A percentile compares a stretch with the other conserved stretches of the same genome.
Evolutionary conservation across 768 basidiomycete genomes (phyloP).

Genomic region (Lactarius pseudohatsudake): DNA sequence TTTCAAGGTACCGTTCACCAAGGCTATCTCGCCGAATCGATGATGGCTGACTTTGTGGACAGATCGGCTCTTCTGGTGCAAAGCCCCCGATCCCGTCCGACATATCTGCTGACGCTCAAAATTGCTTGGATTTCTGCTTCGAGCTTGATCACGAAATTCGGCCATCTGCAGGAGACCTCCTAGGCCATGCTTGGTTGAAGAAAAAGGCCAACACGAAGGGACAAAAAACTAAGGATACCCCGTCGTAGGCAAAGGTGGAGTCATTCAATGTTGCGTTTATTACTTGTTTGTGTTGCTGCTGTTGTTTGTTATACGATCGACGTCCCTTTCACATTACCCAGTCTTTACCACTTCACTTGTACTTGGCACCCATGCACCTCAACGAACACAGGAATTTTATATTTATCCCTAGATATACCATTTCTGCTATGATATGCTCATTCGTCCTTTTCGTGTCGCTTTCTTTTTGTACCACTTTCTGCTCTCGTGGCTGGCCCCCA

Average conservation of each 20-base stretch:
- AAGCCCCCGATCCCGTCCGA: slow-evolving; percentile 88
- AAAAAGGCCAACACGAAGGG: slow-evolving; percentile 20
- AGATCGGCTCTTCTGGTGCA: slow-evolving; percentile 91
- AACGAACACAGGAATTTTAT: slow-evolving; percentile 18
- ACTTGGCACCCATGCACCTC: slow-evolving; percentile 5
- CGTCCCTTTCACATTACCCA: slow-evolving; percentile 1
- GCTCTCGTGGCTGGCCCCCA: slow-evolving; percentile 90
- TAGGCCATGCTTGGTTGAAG: slow-evolving; percentile 72
- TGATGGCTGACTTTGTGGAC: slow-evolving; percentile 11
- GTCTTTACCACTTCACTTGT: slow-evolving; percentile 1
- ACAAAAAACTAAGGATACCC: slow-evolving; percentile 13
- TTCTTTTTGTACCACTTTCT: slow-evolving; percentile 43
- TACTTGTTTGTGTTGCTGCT: not conserved
- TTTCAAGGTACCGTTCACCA: slow-evolving; percentile 66
- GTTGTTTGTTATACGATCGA: not conserved
- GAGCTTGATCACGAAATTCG: slow-evolving; percentile 79
- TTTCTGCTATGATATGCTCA: slow-evolving; percentile 28
- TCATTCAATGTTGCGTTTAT: not conserved
- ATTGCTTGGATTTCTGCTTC: slow-evolving; percentile 85
- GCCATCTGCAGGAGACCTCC: slow-evolving; percentile 73
- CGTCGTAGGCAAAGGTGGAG: not conserved
- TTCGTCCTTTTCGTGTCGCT: slow-evolving; percentile 37
- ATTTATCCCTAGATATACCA: slow-evolving; percentile 20
- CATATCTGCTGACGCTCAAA: slow-evolving; percentile 84
- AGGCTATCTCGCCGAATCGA: not conserved